Conservation (phyloP, 495 filamentous ascomycete species). For the Penicillium macrosclerotiorum region DNA sequence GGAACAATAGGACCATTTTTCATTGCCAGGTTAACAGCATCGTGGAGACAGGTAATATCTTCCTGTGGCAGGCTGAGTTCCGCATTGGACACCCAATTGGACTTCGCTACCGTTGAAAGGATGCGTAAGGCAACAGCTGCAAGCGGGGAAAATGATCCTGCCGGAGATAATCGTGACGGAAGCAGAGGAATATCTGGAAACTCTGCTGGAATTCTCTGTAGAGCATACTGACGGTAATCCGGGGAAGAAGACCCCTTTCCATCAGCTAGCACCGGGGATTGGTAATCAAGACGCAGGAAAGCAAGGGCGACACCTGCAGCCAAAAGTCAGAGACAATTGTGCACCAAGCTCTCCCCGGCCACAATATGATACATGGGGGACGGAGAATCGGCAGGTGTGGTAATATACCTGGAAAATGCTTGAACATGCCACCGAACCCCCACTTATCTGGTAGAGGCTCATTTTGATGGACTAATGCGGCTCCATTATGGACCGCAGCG, state of each 20-base stretch:
- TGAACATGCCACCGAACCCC: slow-evolving; percentile 28
- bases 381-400: neutral
- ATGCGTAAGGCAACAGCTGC: slow-evolving; percentile 26
- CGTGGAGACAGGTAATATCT: slow-evolving; percentile 27
- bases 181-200: slow-evolving; percentile 25
- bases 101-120: slow-evolving; percentile 13
- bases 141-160: slow-evolving; percentile 30
- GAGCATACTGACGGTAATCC: slow-evolving; percentile 29
- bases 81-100: slow-evolving; percentile 5
- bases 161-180: slow-evolving; percentile 33
- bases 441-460: slow-evolving; percentile 23
- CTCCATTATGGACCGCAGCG: slow-evolving; percentile 27
- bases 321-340: slow-evolving; percentile 3
- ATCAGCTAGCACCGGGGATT: slow-evolving; percentile 22
- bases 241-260: neutral
- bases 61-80: slow-evolving; percentile 14
- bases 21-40: slow-evolving; percentile 32
- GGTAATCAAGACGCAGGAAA: slow-evolving; percentile 38
- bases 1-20: slow-evolving; percentile 29
- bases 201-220: slow-evolving; percentile 26
- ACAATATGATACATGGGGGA: neutral
- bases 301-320: slow-evolving; percentile 34
- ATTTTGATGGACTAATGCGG: slow-evolving; percentile 23
- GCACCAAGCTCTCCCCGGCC: neutral
- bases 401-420: slow-evolving; percentile 28